These are phyloP conservation scores for Mycena filopes DNA, from an alignment of 768 basidiomycete genomes.

Conservation along the genomic window DNA sequence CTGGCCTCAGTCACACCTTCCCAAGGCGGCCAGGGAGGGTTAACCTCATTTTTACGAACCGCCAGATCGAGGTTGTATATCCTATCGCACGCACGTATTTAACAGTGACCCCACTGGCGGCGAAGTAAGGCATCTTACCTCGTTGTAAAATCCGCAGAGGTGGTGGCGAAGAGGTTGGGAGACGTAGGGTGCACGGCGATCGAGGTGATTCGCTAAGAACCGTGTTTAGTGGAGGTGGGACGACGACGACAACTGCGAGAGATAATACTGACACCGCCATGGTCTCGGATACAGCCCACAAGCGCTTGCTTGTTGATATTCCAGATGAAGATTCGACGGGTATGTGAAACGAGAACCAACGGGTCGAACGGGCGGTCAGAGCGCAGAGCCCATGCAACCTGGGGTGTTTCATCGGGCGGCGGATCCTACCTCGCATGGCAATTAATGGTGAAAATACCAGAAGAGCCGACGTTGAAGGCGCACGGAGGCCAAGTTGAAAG, in stretches of 20 bases:
- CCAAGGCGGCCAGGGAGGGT: slow-evolving; percentile 70
- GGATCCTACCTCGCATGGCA: slow-evolving; percentile 2
- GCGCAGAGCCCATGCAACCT: slow-evolving; percentile 70
- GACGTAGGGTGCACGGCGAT: slow-evolving; percentile 70
- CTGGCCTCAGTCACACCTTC: slow-evolving; percentile 65
- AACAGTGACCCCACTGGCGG: not conserved
- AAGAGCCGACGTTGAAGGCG: not conserved
- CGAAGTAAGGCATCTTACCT: slow-evolving; percentile 23
- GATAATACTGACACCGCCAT: slow-evolving; percentile 69
- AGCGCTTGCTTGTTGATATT: slow-evolving; percentile 53
- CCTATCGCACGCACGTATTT: slow-evolving; percentile 36
- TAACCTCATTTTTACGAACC: slow-evolving; percentile 49
- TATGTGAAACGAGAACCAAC: slow-evolving; percentile 64
- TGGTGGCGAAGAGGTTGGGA: slow-evolving; percentile 49
- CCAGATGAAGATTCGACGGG: slow-evolving; percentile 67
- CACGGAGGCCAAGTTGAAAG: slow-evolving; percentile 1
- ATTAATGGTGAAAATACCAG: not conserved
- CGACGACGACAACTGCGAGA: not conserved
- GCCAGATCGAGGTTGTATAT: slow-evolving; percentile 70
- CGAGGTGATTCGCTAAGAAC: slow-evolving; percentile 66
- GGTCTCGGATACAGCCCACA: slow-evolving; percentile 67
- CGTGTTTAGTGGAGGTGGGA: not conserved
- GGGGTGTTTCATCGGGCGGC: not conserved
- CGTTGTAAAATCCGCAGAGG: slow-evolving; percentile 76
- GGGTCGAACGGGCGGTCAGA: slow-evolving; percentile 60